These are phyloP conservation scores for Elaeis oleifera DNA, from an alignment of 202 grass and related monocot species.

Conservation along the genomic window DNA sequence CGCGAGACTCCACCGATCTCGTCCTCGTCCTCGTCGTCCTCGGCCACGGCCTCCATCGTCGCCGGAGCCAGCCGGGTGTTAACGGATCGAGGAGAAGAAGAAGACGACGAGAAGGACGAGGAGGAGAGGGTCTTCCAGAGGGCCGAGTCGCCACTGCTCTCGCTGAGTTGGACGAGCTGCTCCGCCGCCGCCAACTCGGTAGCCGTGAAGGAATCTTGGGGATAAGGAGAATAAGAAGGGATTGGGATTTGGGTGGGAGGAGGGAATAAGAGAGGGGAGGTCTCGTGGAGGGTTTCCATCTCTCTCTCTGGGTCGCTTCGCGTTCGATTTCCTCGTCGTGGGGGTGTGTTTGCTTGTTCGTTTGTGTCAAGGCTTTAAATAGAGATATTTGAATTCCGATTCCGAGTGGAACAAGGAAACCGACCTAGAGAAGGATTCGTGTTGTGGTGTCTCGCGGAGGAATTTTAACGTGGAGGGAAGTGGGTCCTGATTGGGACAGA, in stretches of 20 bases:
- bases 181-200: conserved; percentile 48
- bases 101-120: not conserved
- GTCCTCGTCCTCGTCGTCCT: not conserved
- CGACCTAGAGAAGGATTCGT: not conserved
- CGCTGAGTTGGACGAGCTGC: conserved; percentile 61
- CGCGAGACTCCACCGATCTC: not conserved
- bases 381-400: conserved; percentile 6
- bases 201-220: conserved; percentile 33
- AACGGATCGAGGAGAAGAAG: not conserved
- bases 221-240: not conserved
- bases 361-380: too few relatives aligned
- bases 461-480: too few relatives aligned
- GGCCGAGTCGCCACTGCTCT: not conserved
- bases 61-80: not conserved
- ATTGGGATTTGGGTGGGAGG: too few relatives aligned
- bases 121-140: not conserved
- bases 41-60: not conserved
- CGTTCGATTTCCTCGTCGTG: not conserved
- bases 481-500: too few relatives aligned
- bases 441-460: conserved; percentile 21
- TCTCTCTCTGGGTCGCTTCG: not conserved
- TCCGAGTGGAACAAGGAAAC: conserved; percentile 20
- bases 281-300: conserved; percentile 10
- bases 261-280: too few relatives aligned
- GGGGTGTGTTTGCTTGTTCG: too few relatives aligned